Percentiles rank a stretch among this genome's conserved stretches.
phyloP scores from a whole-genome alignment of 257 asterid species.

The Solanum chmielewskii region DNA sequence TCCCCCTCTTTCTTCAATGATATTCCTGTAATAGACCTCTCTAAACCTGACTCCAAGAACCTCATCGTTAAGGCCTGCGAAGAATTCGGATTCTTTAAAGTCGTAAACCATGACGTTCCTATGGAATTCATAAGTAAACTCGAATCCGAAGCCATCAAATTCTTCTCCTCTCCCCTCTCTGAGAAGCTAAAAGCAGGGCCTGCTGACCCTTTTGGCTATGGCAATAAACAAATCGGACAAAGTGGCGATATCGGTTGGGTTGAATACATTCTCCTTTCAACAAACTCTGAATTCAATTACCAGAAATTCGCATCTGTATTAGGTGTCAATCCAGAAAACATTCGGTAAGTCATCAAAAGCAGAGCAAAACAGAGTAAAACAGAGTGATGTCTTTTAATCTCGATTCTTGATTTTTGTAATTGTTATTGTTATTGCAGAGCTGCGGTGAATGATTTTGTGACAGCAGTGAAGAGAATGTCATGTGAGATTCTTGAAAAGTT shows the following conservation, averaged over 20 bases:
- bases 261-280: constrained; percentile 4
- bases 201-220: constrained; percentile 14
- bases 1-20: background rate
- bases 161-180: constrained; percentile 1
- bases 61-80: constrained; percentile 12
- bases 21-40: constrained; percentile 10
- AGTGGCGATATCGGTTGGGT: constrained; percentile 17
- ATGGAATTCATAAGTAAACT: background rate
- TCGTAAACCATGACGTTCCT: constrained; percentile 10
- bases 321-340: background rate
- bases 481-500: constrained; percentile 16
- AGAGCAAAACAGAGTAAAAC: background rate
- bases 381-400: background rate
- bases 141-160: constrained; percentile 4
- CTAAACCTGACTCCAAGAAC: constrained; percentile 4
- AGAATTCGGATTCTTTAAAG: constrained; percentile 16
- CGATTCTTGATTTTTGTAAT: background rate
- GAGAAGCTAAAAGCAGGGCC: constrained; percentile 10
- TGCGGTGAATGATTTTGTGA: constrained; percentile 4
- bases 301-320: background rate
- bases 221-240: constrained; percentile 6
- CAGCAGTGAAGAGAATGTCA: constrained; percentile 12
- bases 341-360: background rate
- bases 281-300: background rate
- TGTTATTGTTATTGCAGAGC: background rate